phyloP scores from a whole-genome alignment of 1,284 basidiomycete genomes.

The Tremellales sp. region DNA sequence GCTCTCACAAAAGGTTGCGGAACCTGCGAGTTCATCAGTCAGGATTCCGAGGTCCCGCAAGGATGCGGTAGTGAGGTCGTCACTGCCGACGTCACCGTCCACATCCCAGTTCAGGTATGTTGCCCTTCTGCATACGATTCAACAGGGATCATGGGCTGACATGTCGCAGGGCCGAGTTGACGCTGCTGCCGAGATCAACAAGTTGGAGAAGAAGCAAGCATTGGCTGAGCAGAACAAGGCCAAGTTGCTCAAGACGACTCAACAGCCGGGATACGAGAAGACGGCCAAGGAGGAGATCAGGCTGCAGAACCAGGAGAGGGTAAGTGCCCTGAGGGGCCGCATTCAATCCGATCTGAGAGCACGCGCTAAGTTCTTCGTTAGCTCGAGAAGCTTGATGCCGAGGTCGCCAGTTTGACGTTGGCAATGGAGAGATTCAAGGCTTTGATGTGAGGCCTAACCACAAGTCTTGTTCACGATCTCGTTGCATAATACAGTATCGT shows the following conservation, averaged over 20 bases:
- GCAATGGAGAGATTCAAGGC: slow-evolving; percentile 47
- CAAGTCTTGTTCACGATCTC: no score
- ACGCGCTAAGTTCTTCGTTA: no score
- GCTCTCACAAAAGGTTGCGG: slow-evolving; percentile 88
- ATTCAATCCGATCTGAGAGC: not conserved
- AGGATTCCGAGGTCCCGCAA: slow-evolving; percentile 61
- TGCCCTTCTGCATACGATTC: not conserved
- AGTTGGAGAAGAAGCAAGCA: slow-evolving; percentile 80
- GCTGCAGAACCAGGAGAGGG: slow-evolving; percentile 72
- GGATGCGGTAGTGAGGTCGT: slow-evolving; percentile 86
- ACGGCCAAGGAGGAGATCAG: slow-evolving; percentile 75
- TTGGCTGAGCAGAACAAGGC: slow-evolving; percentile 64
- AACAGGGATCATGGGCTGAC: not conserved
- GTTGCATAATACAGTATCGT: no score
- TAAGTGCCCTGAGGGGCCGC: slow-evolving; percentile 38
- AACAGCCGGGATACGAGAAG: slow-evolving; percentile 68
- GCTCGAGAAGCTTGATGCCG: slow-evolving; percentile 43
- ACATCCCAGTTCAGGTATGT: slow-evolving; percentile 74
- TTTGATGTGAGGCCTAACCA: slow-evolving; percentile 34
- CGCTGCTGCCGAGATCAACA: slow-evolving; percentile 74
- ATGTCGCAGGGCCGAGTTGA: slow-evolving; percentile 71
- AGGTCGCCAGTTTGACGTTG: slow-evolving; percentile 44
- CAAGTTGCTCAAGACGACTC: slow-evolving; percentile 71
- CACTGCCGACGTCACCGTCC: slow-evolving; percentile 66
- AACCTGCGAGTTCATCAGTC: slow-evolving; percentile 59